A percentile compares a stretch with the other conserved stretches of the same genome.
phyloP scores from a whole-genome alignment of 2,329 filamentous ascomycete species.

The Ampelomyces quisqualis region DNA sequence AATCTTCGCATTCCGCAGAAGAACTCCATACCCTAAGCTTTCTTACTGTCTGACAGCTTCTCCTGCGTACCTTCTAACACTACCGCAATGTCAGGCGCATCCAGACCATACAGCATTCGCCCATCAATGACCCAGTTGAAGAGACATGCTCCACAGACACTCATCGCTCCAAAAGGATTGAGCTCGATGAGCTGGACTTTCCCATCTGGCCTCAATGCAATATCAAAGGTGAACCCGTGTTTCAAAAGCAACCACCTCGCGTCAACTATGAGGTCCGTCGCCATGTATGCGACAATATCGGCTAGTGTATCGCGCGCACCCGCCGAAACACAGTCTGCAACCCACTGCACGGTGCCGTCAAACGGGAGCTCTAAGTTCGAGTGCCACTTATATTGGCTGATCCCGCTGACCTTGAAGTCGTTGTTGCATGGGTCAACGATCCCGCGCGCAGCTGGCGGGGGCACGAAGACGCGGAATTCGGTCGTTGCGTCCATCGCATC shows the following conservation, averaged over 20 bases:
- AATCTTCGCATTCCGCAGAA: too few species aligned
- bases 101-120: constrained; percentile 41
- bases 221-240: constrained; percentile 50
- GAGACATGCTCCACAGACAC: constrained; percentile 49
- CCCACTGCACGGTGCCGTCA: neutral
- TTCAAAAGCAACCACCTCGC: constrained; percentile 39
- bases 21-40: too few species aligned
- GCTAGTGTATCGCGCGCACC: neutral
- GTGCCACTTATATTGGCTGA: constrained; percentile 17
- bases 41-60: neutral
- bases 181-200: constrained; percentile 46
- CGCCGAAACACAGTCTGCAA: neutral
- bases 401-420: constrained; percentile 9
- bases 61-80: neutral
- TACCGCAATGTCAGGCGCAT: constrained; percentile 9
- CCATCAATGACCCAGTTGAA: constrained; percentile 51
- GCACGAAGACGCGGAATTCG: constrained; percentile 51
- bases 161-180: constrained; percentile 50
- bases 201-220: constrained; percentile 40
- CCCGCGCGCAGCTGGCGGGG: constrained; percentile 28
- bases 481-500: constrained; percentile 40
- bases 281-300: neutral
- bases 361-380: constrained; percentile 4
- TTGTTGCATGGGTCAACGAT: neutral
- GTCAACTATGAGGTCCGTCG: too few species aligned